Percentiles rank a stretch among this genome's conserved stretches.
Conservation (phyloP, 306 rosid species). For the Lablab purpureus region DNA sequence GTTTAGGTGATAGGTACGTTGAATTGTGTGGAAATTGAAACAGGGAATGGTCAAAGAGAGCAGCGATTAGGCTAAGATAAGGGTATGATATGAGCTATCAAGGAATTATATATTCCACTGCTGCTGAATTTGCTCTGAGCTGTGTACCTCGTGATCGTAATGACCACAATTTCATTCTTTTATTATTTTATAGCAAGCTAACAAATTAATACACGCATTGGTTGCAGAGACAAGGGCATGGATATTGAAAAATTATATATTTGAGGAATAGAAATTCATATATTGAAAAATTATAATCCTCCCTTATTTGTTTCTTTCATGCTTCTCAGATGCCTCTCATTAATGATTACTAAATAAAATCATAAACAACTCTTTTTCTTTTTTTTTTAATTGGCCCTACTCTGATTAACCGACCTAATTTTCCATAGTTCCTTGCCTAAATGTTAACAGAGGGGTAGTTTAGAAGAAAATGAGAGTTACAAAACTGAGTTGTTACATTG, state of each 20-base stretch:
- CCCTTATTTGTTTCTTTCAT: not conserved
- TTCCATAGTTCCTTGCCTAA: not conserved
- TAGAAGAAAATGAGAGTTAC: too few relatives aligned
- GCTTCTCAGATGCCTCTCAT: not conserved
- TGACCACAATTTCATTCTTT: conserved; percentile 17
- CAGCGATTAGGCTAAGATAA: not conserved
- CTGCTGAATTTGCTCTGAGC: conserved; percentile 29
- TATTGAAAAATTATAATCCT: not conserved
- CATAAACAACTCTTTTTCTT: not conserved
- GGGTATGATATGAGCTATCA: not conserved
- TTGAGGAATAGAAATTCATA: not conserved
- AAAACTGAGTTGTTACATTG: too few relatives aligned
- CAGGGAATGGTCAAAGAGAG: conserved; percentile 37
- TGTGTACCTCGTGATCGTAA: conserved; percentile 39
- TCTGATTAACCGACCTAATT: not conserved
- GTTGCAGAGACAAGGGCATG: not conserved
- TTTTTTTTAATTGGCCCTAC: not conserved
- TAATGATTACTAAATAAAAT: not conserved
- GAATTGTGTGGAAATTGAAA: conserved; percentile 40
- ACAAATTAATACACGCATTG: conserved; percentile 8
- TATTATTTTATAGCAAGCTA: conserved; percentile 23
- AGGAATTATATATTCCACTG: not conserved
- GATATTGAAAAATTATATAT: not conserved
- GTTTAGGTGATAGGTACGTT: not conserved
- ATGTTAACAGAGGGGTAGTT: too few relatives aligned